phyloP scores from a whole-genome alignment of 257 asterid genomes.

The Voacanga thouarsii region DNA sequence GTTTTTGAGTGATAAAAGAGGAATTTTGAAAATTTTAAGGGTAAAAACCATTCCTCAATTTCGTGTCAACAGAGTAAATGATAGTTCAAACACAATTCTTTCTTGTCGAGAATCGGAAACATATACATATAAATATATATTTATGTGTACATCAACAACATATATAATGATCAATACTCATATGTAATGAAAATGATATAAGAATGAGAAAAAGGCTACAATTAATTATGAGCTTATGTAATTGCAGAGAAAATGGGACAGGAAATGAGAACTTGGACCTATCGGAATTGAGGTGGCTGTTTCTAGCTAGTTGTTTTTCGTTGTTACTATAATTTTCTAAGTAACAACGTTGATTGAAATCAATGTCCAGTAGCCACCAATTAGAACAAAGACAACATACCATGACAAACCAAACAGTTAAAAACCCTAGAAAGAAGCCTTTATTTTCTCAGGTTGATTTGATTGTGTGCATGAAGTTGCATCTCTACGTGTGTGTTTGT shows the following conservation, averaged over 20 bases:
- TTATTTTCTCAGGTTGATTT: conserved; percentile 11
- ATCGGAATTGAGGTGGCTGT: neutral
- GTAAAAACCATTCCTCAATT: no score
- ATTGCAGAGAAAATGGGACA: conserved; percentile 7
- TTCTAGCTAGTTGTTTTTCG: conserved; percentile 6
- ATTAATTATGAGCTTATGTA: neutral
- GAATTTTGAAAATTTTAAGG: no score
- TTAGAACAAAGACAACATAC: conserved; percentile 12
- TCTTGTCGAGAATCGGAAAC: neutral
- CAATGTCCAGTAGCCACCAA: conserved; percentile 16
- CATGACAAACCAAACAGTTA: conserved; percentile 16
- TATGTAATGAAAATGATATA: neutral
- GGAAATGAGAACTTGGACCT: conserved; percentile 8
- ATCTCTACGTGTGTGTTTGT: conserved; percentile 16
- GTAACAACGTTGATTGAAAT: neutral
- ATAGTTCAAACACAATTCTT: neutral
- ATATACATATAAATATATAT: no score
- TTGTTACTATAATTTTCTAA: neutral
- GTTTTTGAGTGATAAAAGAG: no score
- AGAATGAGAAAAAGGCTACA: neutral
- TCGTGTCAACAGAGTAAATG: no score
- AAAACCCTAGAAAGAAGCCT: conserved; percentile 6
- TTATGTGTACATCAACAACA: no score
- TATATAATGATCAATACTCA: neutral
- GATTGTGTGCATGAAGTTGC: conserved; percentile 11